Base-by-base conservation (phyloP, 148 eudicot species). In the Camellia sinensis region DNA sequence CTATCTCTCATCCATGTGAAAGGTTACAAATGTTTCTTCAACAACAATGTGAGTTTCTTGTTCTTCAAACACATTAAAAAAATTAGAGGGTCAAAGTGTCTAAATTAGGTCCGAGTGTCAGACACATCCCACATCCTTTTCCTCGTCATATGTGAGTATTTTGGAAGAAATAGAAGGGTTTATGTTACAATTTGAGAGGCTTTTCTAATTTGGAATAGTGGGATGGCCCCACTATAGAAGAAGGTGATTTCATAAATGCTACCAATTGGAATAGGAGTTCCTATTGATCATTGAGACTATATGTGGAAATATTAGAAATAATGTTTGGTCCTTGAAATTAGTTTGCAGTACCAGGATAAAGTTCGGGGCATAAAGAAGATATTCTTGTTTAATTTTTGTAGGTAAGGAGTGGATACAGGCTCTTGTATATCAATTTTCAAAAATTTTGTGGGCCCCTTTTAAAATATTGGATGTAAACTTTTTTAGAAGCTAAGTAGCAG, bases 161-260 rank as follows among this genome's bases (percentile, higher is more conserved):
- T 29, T 29, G 37, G 37, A 29, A 29, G 37, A 29, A 29, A 29
- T 29, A 29, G 37, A 29, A 29, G 37, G 37, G 37, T 29, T 29
- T 29, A 29, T 29, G 37, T 0, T 29, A 29, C 37, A 29, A 29
- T 74, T 41, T 56, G 5, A 40, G 7, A 48, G 50, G 48, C 12
- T 56, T 43, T 52, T 54, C 41, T 22, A 73, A 54, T 73, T 52
- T 50, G 18, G n/a, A 52, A 72, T 5, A 56, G 43, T 5, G 59
- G 59, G 78, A 60, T 59, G 60, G 50, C 43, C 17, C 17, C 46
- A 54, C 17, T 21, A 52, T 2, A 10, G 61, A 17, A 48, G 52
- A 48, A 41, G 52, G 40, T 75, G 56, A 75, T 61, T 43, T 18
- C 64, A 41, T 50, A 59, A 59, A 60, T 75, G 53, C 53, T 59